phyloP scores from a whole-genome alignment of 768 basidiomycete species.

The Tephrocybe sp. region DNA sequence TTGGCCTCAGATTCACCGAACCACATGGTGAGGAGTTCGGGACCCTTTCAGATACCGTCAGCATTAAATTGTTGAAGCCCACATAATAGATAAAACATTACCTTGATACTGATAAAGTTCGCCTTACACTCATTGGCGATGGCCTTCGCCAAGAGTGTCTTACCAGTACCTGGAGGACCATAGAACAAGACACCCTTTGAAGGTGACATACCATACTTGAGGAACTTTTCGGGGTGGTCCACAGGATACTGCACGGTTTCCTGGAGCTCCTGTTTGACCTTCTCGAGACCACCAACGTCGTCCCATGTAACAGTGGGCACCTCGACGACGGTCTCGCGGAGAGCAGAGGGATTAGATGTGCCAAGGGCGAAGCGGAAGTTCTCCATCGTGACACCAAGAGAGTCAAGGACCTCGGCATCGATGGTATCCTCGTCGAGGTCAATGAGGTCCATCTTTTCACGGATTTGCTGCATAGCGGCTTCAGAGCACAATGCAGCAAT shows the following conservation, averaged over 20 bases:
- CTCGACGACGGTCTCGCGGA: conserved; percentile 99
- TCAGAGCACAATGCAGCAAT: conserved; percentile 97
- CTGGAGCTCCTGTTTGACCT: conserved; percentile 98
- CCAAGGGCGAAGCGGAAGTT: conserved; percentile 99
- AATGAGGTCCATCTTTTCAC: conserved; percentile 99
- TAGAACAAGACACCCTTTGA: conserved; percentile 99
- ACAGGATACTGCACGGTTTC: conserved; percentile 99
- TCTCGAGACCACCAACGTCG: conserved; percentile 99
- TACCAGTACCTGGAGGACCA: conserved; percentile 99
- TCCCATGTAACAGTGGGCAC: conserved; percentile 99
- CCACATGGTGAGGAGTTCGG: conserved; percentile 99
- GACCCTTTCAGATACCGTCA: conserved; percentile 53
- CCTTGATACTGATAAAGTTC: conserved; percentile 99
- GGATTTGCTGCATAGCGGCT: conserved; percentile 99
- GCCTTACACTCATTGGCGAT: conserved; percentile 99
- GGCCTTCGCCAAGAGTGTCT: conserved; percentile 97
- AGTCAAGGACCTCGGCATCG: conserved; percentile 98
- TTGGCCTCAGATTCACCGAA: conserved; percentile 99
- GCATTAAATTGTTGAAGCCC: not conserved
- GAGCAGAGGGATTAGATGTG: conserved; percentile 95
- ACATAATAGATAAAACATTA: conserved; percentile 19
- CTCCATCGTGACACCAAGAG: conserved; percentile 99
- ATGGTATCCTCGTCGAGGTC: conserved; percentile 98
- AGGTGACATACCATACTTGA: conserved; percentile 99
- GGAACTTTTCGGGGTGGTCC: conserved; percentile 99